phyloP scores from a whole-genome alignment of 306 rosid genomes.

The Rubus idaeus region DNA sequence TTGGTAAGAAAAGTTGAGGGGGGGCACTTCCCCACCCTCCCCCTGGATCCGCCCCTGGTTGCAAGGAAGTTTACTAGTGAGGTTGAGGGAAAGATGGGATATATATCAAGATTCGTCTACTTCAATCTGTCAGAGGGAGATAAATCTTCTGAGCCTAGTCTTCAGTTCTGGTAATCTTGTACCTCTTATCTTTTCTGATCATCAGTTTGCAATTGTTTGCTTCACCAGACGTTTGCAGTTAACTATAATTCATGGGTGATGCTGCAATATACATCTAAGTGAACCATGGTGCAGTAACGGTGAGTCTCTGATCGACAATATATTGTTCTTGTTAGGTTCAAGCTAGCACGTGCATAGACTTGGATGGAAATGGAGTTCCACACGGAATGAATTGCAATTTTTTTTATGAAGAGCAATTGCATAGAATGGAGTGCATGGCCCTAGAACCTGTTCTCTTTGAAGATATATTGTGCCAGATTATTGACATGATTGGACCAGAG shows the following conservation, averaged over 20 bases:
- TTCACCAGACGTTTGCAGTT: slow-evolving; percentile 14
- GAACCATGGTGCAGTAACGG: neutral
- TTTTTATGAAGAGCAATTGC: slow-evolving; percentile 98
- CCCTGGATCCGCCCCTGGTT: too few relatives aligned
- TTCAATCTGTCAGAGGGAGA: slow-evolving; percentile 97
- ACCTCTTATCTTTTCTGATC: slow-evolving; percentile 21
- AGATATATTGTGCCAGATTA: slow-evolving; percentile 95
- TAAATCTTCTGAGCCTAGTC: slow-evolving; percentile 95
- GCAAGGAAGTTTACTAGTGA: slow-evolving; percentile 91
- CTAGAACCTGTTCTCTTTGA: slow-evolving; percentile 99
- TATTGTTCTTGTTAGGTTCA: slow-evolving; percentile 67
- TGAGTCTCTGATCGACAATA: slow-evolving; percentile 28
- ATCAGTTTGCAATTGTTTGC: too few relatives aligned
- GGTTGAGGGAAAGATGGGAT: slow-evolving; percentile 98
- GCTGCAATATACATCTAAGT: neutral
- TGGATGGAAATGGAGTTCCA: slow-evolving; percentile 94
- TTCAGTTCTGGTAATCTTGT: slow-evolving; percentile 82
- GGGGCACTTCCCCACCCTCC: too few relatives aligned
- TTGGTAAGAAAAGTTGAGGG: too few relatives aligned
- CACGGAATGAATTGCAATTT: slow-evolving; percentile 92
- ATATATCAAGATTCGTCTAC: slow-evolving; percentile 97
- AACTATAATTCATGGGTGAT: neutral
- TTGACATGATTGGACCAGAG: slow-evolving; percentile 97
- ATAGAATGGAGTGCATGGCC: slow-evolving; percentile 99
- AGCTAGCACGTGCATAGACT: slow-evolving; percentile 75